Evolutionary conservation across 345 rosid genomes (phyloP).

Genomic region (Kernera saxatilis): DNA sequence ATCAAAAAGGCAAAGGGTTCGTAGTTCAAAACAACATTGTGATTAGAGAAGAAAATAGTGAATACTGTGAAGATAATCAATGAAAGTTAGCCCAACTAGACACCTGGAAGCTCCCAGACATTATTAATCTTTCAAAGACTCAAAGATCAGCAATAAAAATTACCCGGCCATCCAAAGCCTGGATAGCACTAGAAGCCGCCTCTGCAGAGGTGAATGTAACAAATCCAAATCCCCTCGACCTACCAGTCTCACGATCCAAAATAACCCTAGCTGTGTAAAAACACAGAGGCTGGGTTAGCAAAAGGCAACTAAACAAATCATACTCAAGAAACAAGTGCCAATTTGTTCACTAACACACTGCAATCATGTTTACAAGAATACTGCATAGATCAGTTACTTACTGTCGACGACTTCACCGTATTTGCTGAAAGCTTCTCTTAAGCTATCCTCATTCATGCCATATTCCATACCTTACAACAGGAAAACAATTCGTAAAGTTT

Average conservation of each 20-base stretch:
- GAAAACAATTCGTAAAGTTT: not conserved
- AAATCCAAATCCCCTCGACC: slow-evolving; percentile 94
- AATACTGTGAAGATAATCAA: not conserved
- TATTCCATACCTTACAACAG: slow-evolving; percentile 61
- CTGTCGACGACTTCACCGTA: slow-evolving; percentile 85
- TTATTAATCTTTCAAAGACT: not conserved
- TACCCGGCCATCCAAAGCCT: slow-evolving; percentile 97
- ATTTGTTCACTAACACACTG: not conserved
- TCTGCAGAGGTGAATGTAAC: slow-evolving; percentile 58
- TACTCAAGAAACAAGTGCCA: not conserved
- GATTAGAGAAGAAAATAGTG: not conserved
- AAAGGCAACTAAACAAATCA: not conserved
- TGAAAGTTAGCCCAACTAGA: not conserved
- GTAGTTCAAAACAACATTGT: not conserved
- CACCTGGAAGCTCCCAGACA: not conserved
- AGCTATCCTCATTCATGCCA: slow-evolving; percentile 54
- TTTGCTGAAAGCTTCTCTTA: slow-evolving; percentile 67
- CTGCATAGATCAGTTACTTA: slow-evolving; percentile 16
- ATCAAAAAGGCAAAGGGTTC: not conserved
- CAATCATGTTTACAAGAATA: not conserved
- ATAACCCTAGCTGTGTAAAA: slow-evolving; percentile 64
- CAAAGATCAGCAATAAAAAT: not conserved
- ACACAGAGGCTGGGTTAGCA: slow-evolving; percentile 4
- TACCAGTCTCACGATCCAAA: slow-evolving; percentile 83
- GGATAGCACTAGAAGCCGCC: slow-evolving; percentile 86